Evolutionary conservation across 352 stramenopile species (phyloP), one percentile per base, ranked within the genome.

Genomic region (Phytophthora cryptogea): DNA sequence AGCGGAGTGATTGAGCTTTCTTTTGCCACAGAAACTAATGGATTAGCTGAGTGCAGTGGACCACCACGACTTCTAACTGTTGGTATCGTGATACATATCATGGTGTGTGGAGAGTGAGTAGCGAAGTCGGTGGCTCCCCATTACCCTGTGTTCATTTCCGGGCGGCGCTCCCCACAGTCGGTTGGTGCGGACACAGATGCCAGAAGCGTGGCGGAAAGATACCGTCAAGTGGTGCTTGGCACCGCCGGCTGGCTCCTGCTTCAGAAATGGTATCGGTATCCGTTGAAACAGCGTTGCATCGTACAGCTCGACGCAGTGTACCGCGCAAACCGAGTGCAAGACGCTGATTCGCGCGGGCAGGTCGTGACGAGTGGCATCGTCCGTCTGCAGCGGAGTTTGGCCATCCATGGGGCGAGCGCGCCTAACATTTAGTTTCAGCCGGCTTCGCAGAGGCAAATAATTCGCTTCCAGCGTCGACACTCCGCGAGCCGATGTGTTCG

Each of bases 341-440:
- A 65, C 48, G 17, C 26, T 52, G 39, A 47, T 43, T 42, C 47
- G 47, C 20, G 20, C 20, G 17, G 8, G 16, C 9, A 8, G 17
- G 27, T 11, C 33, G 17, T 55, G 35, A 61, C 43, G 17, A 40
- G 40, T 5, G 8, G 11, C 33, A 33, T 16, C 20, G 36, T 16
- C 13, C 13, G 42, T 30, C 31, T 9, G 33, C 26, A 11, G 17
- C 16, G 47, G 32, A 47, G 54, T 48, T 39, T 56, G 35, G 36
- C 45, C 54, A 56, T 50, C 43, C 36, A n/a, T 56, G 44, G 28
- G 49, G 54, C 44, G 32, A 62, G 53, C 35, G 14, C 30, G 28
- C 5, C 10, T 27, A 46, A 47, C 54, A 55, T 55, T 59, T 59
- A 42, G 32, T 57, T 64, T 59, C 57, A 59, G 57, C 27, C 10